A percentile compares a stretch with the other conserved stretches of the same genome.
phyloP scores from a whole-genome alignment of 148 eudicot genomes.

The Dysphania ambrosioides region DNA sequence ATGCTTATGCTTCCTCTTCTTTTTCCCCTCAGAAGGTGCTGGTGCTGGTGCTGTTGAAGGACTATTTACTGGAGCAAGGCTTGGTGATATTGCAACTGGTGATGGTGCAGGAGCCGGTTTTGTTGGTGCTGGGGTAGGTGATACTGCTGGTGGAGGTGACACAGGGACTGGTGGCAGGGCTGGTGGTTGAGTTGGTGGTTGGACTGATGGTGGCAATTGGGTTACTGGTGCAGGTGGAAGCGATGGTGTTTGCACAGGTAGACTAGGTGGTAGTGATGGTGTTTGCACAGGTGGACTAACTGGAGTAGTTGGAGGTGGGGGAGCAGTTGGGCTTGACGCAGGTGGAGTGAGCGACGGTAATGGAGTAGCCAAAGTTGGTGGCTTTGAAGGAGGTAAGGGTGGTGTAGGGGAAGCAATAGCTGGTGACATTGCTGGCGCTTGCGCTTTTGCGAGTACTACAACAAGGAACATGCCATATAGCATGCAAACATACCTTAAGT shows the following conservation, averaged over 20 bases:
- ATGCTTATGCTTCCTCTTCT: constrained; percentile 52
- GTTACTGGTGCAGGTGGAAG: constrained; percentile 30
- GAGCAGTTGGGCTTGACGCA: constrained; percentile 20
- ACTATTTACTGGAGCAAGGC: constrained; percentile 26
- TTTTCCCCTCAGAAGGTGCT: constrained; percentile 51
- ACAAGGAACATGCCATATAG: constrained; percentile 34
- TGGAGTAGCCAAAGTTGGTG: constrained; percentile 34
- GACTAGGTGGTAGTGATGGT: constrained; percentile 21
- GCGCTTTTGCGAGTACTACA: constrained; percentile 42
- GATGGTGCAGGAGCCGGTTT: constrained; percentile 25
- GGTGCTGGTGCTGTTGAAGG: constrained; percentile 56
- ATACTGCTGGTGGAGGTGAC: constrained; percentile 28
- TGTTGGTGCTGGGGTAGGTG: constrained; percentile 27
- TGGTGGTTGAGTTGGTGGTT: constrained; percentile 25
- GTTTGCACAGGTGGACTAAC: constrained; percentile 19
- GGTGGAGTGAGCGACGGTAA: constrained; percentile 25
- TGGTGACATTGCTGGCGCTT: constrained; percentile 65
- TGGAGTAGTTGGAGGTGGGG: constrained; percentile 26
- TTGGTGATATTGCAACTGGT: constrained; percentile 21
- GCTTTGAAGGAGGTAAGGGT: constrained; percentile 36
- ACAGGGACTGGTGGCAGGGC: constrained; percentile 32
- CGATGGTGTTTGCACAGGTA: constrained; percentile 16
- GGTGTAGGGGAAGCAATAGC: constrained; percentile 35
- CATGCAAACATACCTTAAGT: constrained; percentile 27
- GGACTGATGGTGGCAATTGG: constrained; percentile 35